Base-by-base conservation (phyloP, 2,329 filamentous ascomycete genomes). In the Setomelanomma holmii region DNA sequence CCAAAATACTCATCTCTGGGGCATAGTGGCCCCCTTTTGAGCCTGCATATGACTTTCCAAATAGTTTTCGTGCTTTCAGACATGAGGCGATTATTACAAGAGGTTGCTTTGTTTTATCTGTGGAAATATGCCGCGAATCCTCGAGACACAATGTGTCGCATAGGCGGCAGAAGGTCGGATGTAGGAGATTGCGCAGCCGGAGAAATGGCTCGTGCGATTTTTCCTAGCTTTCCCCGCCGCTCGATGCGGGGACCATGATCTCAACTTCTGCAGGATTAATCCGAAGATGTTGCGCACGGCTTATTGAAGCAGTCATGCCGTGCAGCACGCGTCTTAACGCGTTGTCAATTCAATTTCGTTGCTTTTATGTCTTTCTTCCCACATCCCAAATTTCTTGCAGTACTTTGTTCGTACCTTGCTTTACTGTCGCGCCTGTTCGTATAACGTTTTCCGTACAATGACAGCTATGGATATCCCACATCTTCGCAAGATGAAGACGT, bases 401-500 rank as follows among this genome's bases (percentile, higher is more conserved):
- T 27, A 27, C 24, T 27, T 6, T 27, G 3, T 30, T 8, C 27
- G 10, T 30, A 10, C 27, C 14, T 14, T 10, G 10, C 14, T 6
- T 30, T 6, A 10, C 14, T 6, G 10, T 30, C 27, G 5, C 14
- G 2, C 34, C 34, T 36, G 4, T n/a, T 36, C 34, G 16, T n/a
- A n/a, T n/a, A n/a, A n/a, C n/a, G 24, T 12, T 12, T 12, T 30
- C 24, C 6, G 16, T 22, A 34, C 41, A 0, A 60, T 53, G 54
- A 51, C 46, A n/a, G 51, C 16, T 19, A 51, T 58, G 48, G 41
- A 56, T 10, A 65, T 68, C 16, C 65, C 66, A 21, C 56, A 65
- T 21, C 57, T 66, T 21, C 56, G 46, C 38, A 66, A 58, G 44
- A 63, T 56, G 43, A 58, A 63, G 46, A 56, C 47, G 16, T 66